Conservation (phyloP, 768 basidiomycete genomes). For the Tylopilus sp. region DNA sequence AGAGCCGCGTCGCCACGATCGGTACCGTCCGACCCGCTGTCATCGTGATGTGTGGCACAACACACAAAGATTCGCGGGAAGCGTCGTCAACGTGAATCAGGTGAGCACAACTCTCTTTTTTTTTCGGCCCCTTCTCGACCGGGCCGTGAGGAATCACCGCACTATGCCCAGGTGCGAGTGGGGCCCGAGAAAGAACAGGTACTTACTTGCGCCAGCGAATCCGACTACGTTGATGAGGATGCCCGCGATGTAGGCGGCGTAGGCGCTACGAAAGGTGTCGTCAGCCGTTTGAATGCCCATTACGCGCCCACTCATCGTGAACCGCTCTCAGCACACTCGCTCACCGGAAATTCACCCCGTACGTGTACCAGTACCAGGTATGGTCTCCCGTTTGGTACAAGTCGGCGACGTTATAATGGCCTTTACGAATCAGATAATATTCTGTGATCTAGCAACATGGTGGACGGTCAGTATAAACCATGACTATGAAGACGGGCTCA, state of each 20-base stretch:
- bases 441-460: constrained; percentile 55
- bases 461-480: not conserved
- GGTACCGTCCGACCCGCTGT: constrained; percentile 59
- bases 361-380: constrained; percentile 76
- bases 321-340: constrained; percentile 27
- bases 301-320: not conserved
- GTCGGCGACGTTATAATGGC: constrained; percentile 68
- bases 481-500: constrained; percentile 24
- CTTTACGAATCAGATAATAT: constrained; percentile 71
- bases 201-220: constrained; percentile 70
- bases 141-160: not conserved
- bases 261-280: constrained; percentile 41
- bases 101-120: not conserved
- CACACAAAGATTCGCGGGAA: not conserved
- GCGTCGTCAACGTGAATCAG: not conserved
- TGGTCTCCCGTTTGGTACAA: constrained; percentile 55
- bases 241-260: constrained; percentile 64
- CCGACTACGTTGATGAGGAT: constrained; percentile 82
- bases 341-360: constrained; percentile 69
- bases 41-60: too few species aligned
- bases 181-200: not conserved
- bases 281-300: not conserved
- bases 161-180: not conserved
- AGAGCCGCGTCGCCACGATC: constrained; percentile 66
- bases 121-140: not conserved